These are phyloP conservation scores for Clathrus columnatus DNA, from an alignment of 768 basidiomycete species.

Conservation along the genomic window DNA sequence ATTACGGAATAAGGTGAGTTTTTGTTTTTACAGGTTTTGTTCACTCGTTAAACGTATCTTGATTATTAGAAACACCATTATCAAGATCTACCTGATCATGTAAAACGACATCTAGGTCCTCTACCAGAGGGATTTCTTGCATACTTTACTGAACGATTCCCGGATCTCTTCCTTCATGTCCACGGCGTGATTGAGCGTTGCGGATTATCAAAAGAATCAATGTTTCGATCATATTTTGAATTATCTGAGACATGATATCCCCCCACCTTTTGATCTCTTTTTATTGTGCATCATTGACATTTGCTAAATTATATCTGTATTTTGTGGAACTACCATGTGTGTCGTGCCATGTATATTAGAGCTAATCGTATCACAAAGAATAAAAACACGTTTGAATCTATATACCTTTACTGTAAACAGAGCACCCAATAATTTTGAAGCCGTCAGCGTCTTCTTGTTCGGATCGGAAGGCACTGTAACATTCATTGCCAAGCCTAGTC, in stretches of 20 bases:
- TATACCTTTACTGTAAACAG: no score
- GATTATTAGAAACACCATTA: slow-evolving; percentile 87
- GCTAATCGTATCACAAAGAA: not conserved
- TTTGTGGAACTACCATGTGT: no score
- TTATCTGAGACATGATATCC: slow-evolving; percentile 33
- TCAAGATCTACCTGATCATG: slow-evolving; percentile 90
- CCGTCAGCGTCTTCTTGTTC: no score
- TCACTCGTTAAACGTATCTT: not conserved
- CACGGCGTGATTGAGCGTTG: slow-evolving; percentile 71
- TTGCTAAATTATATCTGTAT: slow-evolving; percentile 3
- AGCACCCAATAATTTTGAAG: no score
- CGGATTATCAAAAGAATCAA: slow-evolving; percentile 69
- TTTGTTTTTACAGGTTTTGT: not conserved
- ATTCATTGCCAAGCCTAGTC: no score
- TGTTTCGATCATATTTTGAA: slow-evolving; percentile 89
- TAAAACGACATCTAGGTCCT: slow-evolving; percentile 78
- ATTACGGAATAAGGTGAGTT: slow-evolving; percentile 83
- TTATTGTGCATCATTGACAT: slow-evolving; percentile 5
- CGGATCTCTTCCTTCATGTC: slow-evolving; percentile 85
- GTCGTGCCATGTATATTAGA: not conserved
- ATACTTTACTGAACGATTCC: slow-evolving; percentile 94
- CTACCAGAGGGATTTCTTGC: slow-evolving; percentile 88
- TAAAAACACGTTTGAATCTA: no score
- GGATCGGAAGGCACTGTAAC: no score
- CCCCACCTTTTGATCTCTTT: not conserved